These are phyloP conservation scores for Candida tropicalis DNA, from an alignment of 1,139 yeast species.

Conservation along the genomic window DNA sequence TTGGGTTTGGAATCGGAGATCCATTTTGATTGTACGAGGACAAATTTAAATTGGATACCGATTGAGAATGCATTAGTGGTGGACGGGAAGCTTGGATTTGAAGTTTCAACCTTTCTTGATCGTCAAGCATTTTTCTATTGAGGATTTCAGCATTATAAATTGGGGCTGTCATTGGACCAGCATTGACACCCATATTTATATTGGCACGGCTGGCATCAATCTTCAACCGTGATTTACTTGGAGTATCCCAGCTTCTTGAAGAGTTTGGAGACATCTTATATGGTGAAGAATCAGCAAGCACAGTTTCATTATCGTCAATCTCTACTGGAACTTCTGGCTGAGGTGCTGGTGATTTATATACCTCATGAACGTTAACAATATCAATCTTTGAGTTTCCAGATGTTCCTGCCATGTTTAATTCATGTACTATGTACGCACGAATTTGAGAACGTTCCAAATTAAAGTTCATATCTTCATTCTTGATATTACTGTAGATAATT, in stretches of 20 bases:
- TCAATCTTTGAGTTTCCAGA: conserved; percentile 22
- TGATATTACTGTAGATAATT: conserved; percentile 25
- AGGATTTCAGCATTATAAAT: conserved; percentile 27
- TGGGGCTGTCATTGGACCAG: conserved; percentile 44
- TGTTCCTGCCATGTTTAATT: conserved; percentile 20
- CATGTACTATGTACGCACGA: conserved; percentile 34
- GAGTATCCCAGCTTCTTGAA: conserved; percentile 17
- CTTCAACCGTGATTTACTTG: conserved; percentile 12
- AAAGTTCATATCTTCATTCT: conserved; percentile 13
- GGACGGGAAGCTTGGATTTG: conserved; percentile 11
- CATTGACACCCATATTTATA: conserved; percentile 9
- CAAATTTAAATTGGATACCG: conserved; percentile 9
- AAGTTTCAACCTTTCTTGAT: conserved; percentile 11
- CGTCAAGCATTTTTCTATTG: conserved; percentile 10
- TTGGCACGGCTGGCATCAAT: conserved; percentile 17
- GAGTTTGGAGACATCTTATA: conserved; percentile 21
- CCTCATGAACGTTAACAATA: conserved; percentile 14
- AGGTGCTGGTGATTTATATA: background rate
- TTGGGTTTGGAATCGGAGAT: background rate
- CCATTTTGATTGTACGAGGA: background rate
- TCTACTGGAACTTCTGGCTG: conserved; percentile 3
- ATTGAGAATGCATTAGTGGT: conserved; percentile 14
- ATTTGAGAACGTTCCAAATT: conserved; percentile 21
- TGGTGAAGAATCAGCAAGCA: conserved; percentile 45
- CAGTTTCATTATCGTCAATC: conserved; percentile 45